A percentile compares a stretch with the other conserved stretches of the same genome.
Conservation (phyloP, 1,284 basidiomycete species). For the Boletellus sp. region DNA sequence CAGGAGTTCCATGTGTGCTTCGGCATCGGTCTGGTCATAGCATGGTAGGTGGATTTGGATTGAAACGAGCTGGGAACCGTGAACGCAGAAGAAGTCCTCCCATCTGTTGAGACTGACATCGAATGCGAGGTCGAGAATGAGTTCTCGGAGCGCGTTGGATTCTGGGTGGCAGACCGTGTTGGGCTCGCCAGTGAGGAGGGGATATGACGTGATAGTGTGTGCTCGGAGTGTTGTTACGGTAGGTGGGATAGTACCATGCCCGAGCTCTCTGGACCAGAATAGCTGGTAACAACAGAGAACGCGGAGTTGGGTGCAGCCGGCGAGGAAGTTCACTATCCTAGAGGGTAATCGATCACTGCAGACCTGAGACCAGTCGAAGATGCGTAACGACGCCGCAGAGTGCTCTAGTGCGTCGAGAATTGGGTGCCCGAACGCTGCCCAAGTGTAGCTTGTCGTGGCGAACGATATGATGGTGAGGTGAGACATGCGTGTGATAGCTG, state of each 20-base stretch:
- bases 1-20: conserved; percentile 8
- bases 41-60: conserved; percentile 7
- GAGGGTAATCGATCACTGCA: neutral
- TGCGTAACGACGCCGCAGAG: conserved; percentile 15
- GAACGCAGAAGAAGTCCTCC: conserved; percentile 11
- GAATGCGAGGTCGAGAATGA: conserved; percentile 10
- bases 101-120: neutral
- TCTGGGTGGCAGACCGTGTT: neutral
- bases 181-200: neutral
- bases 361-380: conserved; percentile 20
- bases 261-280: conserved; percentile 9
- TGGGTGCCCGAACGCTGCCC: neutral
- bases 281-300: conserved; percentile 15
- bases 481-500: conserved; percentile 27
- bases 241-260: conserved; percentile 7
- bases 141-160: conserved; percentile 17
- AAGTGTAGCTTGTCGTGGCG: neutral
- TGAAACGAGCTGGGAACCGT: conserved; percentile 18
- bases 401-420: conserved; percentile 17
- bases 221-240: conserved; percentile 20
- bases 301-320: conserved; percentile 18
- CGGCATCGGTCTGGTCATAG: neutral
- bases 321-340: conserved; percentile 8
- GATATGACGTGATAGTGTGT: neutral
- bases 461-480: conserved; percentile 31